Evolutionary conservation across 2,329 filamentous ascomycete species (phyloP), one percentile per base, ranked within the genome.

Genomic region (Aspergillus jensenii): DNA sequence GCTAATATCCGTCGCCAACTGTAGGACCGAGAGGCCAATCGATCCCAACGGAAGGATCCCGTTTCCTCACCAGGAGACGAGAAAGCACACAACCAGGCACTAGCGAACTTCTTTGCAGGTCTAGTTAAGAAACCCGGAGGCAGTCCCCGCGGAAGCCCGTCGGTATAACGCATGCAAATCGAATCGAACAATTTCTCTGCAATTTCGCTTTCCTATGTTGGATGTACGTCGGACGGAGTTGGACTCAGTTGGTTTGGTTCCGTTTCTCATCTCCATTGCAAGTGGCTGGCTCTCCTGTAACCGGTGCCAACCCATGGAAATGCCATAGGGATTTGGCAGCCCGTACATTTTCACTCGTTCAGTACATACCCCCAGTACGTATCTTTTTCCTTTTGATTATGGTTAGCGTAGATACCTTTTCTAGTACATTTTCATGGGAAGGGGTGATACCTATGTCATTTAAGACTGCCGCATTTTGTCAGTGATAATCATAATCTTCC

Each of bases 21-120:
- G 33, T 51, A 79, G 77, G 77, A 79, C 60, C 72, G 77, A 61
- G 77, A 79, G 67, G 75, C 77, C 41, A 76, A 62, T 41, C 73
- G 77, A 55, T 67, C 70, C 27, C 66, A 73, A 51, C 71, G 67
- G 56, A 76, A 73, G 54, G 74, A 76, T 49, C 62, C 63, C 2
- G 52, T 67, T 7, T 62, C 69, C 15, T 68, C 67, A 12, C 65
- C 73, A 3, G 72, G 76, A 4, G 75, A 76, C 47, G 78, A 76
- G 17, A 83, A 84, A 69, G 76, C 77, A n/a, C 82, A 86, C 61
- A 83, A 85, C 50, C 83, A 87, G 70, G 81, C 81, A 33, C 71
- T 87, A 58, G 83, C 83, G 50, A 82, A 79, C 57, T 87, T 87
- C 71, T 87, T 87, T 66, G 81, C 80, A 12, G 81, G 80, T 11